Percentiles rank a stretch among this genome's conserved stretches.
Conservation (phyloP, 2,329 filamentous ascomycete species). For the Alternaria ethzedia region DNA sequence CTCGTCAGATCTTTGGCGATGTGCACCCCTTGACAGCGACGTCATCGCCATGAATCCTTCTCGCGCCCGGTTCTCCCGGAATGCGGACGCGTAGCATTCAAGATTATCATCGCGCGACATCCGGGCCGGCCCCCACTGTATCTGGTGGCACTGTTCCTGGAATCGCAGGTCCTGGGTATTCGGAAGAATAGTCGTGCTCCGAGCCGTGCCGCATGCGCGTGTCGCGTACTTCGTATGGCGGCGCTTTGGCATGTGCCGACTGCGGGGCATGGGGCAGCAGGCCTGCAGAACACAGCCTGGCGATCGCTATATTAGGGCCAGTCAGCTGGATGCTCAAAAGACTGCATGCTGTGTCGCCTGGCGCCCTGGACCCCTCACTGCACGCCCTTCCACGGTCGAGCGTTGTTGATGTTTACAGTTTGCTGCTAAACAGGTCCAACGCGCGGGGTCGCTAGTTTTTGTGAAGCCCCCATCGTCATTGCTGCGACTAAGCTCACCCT, state of each 20-base stretch:
- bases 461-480: slow-evolving; percentile 32
- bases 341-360: slow-evolving; percentile 3
- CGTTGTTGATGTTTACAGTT: slow-evolving; percentile 10
- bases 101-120: neutral
- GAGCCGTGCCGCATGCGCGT: slow-evolving; percentile 18
- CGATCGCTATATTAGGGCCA: slow-evolving; percentile 2
- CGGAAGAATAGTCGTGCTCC: slow-evolving; percentile 8
- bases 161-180: neutral
- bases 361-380: neutral
- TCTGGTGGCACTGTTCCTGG: slow-evolving; percentile 2
- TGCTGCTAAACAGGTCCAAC: slow-evolving; percentile 10
- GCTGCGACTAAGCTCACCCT: slow-evolving; percentile 24
- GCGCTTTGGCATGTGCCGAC: slow-evolving; percentile 8
- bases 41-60: neutral
- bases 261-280: slow-evolving; percentile 18
- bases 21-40: neutral
- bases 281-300: slow-evolving; percentile 4
- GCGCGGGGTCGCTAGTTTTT: slow-evolving; percentile 35
- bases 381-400: neutral
- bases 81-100: neutral
- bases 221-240: slow-evolving; percentile 8
- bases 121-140: neutral
- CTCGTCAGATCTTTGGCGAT: neutral
- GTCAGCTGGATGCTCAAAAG: slow-evolving; percentile 9
- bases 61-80: slow-evolving; percentile 2